Evolutionary conservation across 2,329 filamentous ascomycete genomes (phyloP).

Genomic region (Trichophyton verrucosum): DNA sequence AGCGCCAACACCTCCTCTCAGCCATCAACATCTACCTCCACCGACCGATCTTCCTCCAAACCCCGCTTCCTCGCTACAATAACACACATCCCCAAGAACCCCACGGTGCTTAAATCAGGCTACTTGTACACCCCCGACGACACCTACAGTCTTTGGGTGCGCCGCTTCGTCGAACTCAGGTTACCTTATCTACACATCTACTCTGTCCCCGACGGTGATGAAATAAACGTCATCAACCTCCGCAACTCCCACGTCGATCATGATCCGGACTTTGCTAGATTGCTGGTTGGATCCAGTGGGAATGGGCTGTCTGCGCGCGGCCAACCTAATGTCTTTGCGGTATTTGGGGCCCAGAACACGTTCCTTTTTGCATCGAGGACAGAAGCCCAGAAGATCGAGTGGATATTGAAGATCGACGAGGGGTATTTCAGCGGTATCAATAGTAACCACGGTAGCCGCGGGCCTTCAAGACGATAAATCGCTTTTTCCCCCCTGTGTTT

Average conservation of each 20-base stretch:
- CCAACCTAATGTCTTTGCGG: conserved; percentile 70
- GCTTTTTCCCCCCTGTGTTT: neutral
- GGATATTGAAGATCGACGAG: conserved; percentile 92
- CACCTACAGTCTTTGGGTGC: conserved; percentile 68
- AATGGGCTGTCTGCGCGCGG: conserved; percentile 29
- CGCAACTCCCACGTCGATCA: conserved; percentile 85
- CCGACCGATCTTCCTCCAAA: conserved; percentile 17
- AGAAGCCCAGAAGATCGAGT: conserved; percentile 88
- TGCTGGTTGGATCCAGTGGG: conserved; percentile 46
- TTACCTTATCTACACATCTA: conserved; percentile 88
- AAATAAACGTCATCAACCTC: conserved; percentile 78
- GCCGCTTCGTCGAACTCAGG: conserved; percentile 83
- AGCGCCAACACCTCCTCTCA: conserved; percentile 14
- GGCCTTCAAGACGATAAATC: neutral
- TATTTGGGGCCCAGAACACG: conserved; percentile 89
- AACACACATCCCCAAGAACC: conserved; percentile 67
- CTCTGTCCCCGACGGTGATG: conserved; percentile 72
- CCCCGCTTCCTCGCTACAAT: conserved; percentile 65
- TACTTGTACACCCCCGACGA: conserved; percentile 77
- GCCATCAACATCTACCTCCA: conserved; percentile 18
- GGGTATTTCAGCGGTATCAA: conserved; percentile 43
- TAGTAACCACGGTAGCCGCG: neutral
- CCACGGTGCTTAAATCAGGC: conserved; percentile 68
- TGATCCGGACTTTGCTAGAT: conserved; percentile 69
- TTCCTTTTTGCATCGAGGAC: conserved; percentile 86